These are phyloP conservation scores for Fusarium aywerte DNA, from an alignment of 2,329 filamentous ascomycete genomes.

Conservation along the genomic window DNA sequence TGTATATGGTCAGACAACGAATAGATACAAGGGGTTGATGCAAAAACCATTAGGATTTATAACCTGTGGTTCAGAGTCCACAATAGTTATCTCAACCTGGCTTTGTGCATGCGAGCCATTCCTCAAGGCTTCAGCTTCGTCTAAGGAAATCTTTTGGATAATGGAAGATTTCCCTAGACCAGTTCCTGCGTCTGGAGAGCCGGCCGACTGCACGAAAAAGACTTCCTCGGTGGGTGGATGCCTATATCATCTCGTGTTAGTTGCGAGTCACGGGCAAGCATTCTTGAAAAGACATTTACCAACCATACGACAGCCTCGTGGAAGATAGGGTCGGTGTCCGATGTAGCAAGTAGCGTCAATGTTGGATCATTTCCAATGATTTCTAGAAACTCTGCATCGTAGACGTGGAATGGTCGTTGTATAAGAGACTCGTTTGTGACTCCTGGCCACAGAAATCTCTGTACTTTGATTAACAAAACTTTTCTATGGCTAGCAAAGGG, in stretches of 20 bases:
- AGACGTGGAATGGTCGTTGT: constrained; percentile 46
- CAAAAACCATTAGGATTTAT: constrained; percentile 62
- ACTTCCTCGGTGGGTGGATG: constrained; percentile 60
- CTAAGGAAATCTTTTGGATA: constrained; percentile 61
- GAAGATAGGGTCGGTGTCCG: constrained; percentile 59
- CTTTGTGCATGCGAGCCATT: constrained; percentile 33
- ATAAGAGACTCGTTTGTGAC: constrained; percentile 33
- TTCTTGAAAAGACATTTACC: not conserved
- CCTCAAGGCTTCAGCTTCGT: constrained; percentile 52
- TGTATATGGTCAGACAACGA: constrained; percentile 28
- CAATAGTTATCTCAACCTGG: constrained; percentile 55
- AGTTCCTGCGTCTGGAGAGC: constrained; percentile 58
- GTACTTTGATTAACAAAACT: not conserved
- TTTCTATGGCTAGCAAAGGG: accelerated
- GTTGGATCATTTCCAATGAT: constrained; percentile 61
- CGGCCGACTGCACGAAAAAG: constrained; percentile 66
- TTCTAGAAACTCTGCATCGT: constrained; percentile 61
- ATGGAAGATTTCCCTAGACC: constrained; percentile 62
- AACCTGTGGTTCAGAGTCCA: constrained; percentile 56
- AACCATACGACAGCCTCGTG: constrained; percentile 67
- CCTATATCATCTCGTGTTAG: constrained; percentile 3
- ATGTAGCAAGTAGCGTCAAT: constrained; percentile 61
- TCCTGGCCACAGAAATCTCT: constrained; percentile 38
- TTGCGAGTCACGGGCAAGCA: accelerated
- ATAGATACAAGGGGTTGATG: accelerated